A percentile compares a stretch with the other conserved stretches of the same genome.
phyloP scores from a whole-genome alignment of 2,329 filamentous ascomycete species.

The Pezicula carpinea region DNA sequence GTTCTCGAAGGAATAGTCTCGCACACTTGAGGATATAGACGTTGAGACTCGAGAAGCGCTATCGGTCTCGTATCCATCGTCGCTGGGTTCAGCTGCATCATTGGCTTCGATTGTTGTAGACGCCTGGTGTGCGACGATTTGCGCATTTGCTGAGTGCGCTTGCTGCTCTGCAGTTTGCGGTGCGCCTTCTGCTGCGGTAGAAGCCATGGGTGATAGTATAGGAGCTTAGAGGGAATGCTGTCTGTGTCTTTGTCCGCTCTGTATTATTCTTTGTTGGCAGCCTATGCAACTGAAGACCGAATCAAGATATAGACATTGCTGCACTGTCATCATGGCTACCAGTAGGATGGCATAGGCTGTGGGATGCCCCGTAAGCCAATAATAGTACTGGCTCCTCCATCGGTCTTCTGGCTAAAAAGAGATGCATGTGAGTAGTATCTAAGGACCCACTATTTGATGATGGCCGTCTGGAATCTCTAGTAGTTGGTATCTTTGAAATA shows the following conservation, averaged over 20 bases:
- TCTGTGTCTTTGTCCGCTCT: too few species aligned
- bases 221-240: too few species aligned
- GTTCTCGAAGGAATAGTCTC: conserved; percentile 46
- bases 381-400: too few species aligned
- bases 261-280: too few species aligned
- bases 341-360: too few species aligned
- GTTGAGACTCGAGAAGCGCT: background rate
- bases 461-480: background rate
- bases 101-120: background rate
- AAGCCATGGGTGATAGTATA: background rate
- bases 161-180: background rate
- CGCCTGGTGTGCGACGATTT: background rate
- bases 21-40: conserved; percentile 37
- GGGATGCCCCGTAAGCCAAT: too few species aligned
- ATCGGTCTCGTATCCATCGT: background rate
- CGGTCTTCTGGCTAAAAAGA: too few species aligned
- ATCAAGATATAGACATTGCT: too few species aligned
- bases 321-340: too few species aligned
- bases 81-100: background rate
- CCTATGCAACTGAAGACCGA: too few species aligned
- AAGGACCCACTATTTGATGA: too few species aligned
- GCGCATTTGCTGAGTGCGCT: background rate
- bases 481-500: background rate
- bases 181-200: background rate
- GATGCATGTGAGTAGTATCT: too few species aligned